phyloP scores from a whole-genome alignment of 2,329 filamentous ascomycete species.

The Tolypocladium inflatum region DNA sequence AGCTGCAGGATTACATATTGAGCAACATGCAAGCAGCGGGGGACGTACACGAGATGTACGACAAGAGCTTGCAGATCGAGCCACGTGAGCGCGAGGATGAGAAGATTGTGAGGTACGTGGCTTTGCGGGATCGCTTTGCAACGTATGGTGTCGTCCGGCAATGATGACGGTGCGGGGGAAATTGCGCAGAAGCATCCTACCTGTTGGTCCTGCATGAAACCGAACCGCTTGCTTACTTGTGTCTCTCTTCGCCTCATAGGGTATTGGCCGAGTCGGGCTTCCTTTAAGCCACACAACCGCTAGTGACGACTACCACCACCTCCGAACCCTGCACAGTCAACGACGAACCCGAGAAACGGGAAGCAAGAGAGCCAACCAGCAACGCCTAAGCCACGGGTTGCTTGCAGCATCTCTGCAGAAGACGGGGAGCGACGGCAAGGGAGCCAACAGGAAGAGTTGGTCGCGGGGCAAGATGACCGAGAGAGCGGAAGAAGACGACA shows the following conservation, averaged over 20 bases:
- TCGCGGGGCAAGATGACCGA: background rate
- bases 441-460: background rate
- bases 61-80: conserved; percentile 88
- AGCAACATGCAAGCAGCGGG: conserved; percentile 93
- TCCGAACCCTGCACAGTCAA: background rate
- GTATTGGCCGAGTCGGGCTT: conserved; percentile 53
- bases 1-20: conserved; percentile 93
- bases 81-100: conserved; percentile 95
- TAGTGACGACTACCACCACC: background rate
- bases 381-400: no score
- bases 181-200: conserved; percentile 2
- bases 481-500: background rate
- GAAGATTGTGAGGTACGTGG: conserved; percentile 91
- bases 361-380: background rate
- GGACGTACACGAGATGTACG: conserved; percentile 99
- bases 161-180: background rate
- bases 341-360: background rate
- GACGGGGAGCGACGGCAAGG: background rate
- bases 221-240: background rate
- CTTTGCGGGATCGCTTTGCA: conserved; percentile 15
- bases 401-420: background rate
- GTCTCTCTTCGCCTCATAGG: conserved; percentile 23
- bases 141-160: conserved; percentile 7
- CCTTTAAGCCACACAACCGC: conserved; percentile 29
- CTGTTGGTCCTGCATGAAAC: background rate